phyloP scores from a whole-genome alignment of 257 asterid genomes.

The Solanum stenotomum region DNA sequence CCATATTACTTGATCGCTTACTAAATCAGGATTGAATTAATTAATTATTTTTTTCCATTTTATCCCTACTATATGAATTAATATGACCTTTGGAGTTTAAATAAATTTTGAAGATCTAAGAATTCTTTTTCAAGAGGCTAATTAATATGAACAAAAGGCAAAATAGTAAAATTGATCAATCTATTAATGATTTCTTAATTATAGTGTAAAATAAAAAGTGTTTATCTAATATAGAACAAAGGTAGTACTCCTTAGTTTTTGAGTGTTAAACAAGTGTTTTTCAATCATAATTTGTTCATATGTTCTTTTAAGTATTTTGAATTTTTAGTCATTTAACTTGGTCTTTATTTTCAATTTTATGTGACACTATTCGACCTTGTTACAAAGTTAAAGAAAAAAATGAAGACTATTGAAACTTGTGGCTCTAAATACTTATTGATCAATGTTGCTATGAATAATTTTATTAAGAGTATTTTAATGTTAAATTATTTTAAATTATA shows the following conservation, averaged over 20 bases:
- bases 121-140: background rate
- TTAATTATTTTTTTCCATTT: background rate
- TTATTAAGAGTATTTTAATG: background rate
- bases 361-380: background rate
- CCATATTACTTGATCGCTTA: background rate
- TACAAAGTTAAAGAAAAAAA: background rate
- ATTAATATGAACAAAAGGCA: background rate
- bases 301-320: background rate
- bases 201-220: background rate
- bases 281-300: background rate
- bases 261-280: background rate
- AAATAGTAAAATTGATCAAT: background rate
- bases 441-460: background rate
- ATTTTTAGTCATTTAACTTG: background rate
- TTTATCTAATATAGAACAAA: no score
- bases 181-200: background rate
- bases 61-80: background rate
- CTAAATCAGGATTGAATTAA: no score
- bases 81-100: background rate
- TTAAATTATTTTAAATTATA: no score
- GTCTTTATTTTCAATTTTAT: no score
- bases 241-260: background rate
- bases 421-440: no score
- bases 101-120: background rate
- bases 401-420: no score